Percentiles rank a stretch among this genome's conserved stretches.
These are phyloP conservation scores for Kitagawia praeruptora DNA, from an alignment of 129 eudicot species.

Conservation along the genomic window DNA sequence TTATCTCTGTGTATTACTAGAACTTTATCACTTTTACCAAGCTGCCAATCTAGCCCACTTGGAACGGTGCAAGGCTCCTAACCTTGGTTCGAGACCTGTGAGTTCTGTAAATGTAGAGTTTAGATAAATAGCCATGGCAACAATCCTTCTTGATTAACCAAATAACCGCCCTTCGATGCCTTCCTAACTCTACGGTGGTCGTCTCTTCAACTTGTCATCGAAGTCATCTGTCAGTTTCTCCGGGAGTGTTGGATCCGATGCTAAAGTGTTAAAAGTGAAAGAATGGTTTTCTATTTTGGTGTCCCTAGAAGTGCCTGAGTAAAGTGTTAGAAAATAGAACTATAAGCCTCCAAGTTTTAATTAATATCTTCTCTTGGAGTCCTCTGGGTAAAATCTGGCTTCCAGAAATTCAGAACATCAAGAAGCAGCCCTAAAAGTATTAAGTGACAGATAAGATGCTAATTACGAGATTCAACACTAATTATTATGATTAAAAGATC, in stretches of 20 bases:
- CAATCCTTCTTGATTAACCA: too few relatives aligned
- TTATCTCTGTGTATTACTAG: too few relatives aligned
- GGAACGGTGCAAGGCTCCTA: too few relatives aligned
- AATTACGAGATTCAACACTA: background rate
- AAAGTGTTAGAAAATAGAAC: slow-evolving; percentile 15
- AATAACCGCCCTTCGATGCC: slow-evolving; percentile 26
- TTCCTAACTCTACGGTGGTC: slow-evolving; percentile 20
- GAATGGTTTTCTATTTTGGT: slow-evolving; percentile 17
- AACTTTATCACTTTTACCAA: too few relatives aligned
- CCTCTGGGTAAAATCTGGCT: slow-evolving; percentile 20
- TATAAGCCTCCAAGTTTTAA: background rate
- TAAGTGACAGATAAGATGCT: slow-evolving; percentile 17
- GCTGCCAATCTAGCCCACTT: too few relatives aligned
- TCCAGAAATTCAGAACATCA: slow-evolving; percentile 19
- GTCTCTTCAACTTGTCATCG: slow-evolving; percentile 27
- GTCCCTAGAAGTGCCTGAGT: slow-evolving; percentile 7
- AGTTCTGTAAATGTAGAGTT: too few relatives aligned
- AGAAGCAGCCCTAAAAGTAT: slow-evolving; percentile 16
- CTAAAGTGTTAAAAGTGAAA: slow-evolving; percentile 18
- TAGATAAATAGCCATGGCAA: too few relatives aligned
- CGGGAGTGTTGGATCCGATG: slow-evolving; percentile 21
- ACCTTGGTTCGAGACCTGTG: too few relatives aligned
- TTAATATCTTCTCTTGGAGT: slow-evolving; percentile 12
- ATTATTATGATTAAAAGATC: background rate
- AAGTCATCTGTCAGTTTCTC: slow-evolving; percentile 23